phyloP scores from a whole-genome alignment of 176 grass and related monocot genomes.

The Bolboschoenus planiculmis region DNA sequence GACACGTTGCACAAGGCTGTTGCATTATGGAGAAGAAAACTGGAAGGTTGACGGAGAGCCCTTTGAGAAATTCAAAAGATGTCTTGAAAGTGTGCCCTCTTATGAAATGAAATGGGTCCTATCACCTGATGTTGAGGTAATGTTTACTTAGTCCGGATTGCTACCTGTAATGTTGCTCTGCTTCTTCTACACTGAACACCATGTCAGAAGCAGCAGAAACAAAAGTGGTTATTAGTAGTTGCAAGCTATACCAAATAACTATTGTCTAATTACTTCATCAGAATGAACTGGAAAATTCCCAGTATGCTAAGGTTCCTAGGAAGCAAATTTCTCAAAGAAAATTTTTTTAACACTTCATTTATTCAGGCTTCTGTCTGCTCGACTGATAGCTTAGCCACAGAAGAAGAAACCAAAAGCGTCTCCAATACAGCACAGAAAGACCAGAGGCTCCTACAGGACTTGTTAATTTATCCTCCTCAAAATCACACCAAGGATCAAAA shows the following conservation, averaged over 20 bases:
- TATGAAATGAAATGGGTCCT: conserved; percentile 25
- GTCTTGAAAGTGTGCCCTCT: conserved; percentile 29
- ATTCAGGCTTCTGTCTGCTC: conserved; percentile 12
- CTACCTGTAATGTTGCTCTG: background rate
- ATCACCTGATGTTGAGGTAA: background rate
- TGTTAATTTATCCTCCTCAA: conserved; percentile 10
- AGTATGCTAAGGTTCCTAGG: background rate
- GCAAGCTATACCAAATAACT: background rate
- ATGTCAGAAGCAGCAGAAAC: background rate
- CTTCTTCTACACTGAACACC: background rate
- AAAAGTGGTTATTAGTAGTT: background rate
- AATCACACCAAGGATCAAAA: conserved; percentile 15
- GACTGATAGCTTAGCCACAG: background rate
- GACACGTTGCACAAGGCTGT: conserved; percentile 30
- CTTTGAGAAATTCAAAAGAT: conserved; percentile 27
- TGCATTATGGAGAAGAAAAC: conserved; percentile 29
- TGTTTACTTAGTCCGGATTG: background rate
- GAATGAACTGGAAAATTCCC: background rate
- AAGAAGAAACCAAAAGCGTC: background rate
- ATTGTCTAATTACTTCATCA: background rate
- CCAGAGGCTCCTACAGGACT: conserved; percentile 4
- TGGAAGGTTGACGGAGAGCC: conserved; percentile 11
- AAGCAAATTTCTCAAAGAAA: background rate
- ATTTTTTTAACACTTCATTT: conserved; percentile 4
- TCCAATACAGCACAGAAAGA: conserved; percentile 7